Evolutionary conservation across 257 asterid species (phyloP).

Genomic region (Nicotiana undulata): DNA sequence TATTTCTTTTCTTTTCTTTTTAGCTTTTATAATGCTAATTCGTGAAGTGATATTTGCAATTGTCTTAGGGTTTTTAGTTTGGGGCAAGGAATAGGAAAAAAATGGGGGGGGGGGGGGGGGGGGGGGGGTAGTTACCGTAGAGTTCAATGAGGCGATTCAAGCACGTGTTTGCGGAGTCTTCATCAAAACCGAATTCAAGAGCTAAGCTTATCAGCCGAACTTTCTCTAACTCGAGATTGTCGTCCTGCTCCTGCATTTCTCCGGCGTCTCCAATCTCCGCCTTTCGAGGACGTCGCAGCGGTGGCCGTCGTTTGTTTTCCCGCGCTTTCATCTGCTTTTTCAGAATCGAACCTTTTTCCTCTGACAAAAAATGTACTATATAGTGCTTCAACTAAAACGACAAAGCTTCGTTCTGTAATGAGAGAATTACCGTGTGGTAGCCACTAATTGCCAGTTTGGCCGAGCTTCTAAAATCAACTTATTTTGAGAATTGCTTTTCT

Average conservation of each 20-base stretch:
- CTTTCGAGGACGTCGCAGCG: not conserved
- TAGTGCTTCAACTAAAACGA: not conserved
- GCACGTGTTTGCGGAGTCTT: slow-evolving; percentile 51
- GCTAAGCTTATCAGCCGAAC: slow-evolving; percentile 71
- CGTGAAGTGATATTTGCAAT: not conserved
- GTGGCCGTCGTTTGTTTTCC: slow-evolving; percentile 28
- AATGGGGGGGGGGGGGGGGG: not conserved
- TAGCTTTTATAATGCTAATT: not conserved
- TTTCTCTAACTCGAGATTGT: slow-evolving; percentile 69
- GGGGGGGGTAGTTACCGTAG: slow-evolving; percentile 43
- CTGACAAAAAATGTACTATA: not conserved
- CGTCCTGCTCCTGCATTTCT: slow-evolving; percentile 42
- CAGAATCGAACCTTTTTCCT: not conserved
- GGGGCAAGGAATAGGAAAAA: not conserved
- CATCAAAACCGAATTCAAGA: slow-evolving; percentile 75
- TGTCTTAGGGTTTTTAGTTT: not conserved
- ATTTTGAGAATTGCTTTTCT: too few species aligned
- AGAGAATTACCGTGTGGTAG: too few species aligned
- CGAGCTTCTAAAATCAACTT: too few species aligned
- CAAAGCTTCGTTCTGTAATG: not conserved
- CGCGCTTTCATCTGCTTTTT: slow-evolving; percentile 40
- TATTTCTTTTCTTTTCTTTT: too few species aligned
- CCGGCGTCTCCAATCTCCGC: slow-evolving; percentile 5
- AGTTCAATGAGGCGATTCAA: slow-evolving; percentile 67
- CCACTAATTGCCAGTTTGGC: too few species aligned